Base-by-base conservation (phyloP, 2,329 filamentous ascomycete genomes). In the Bimuria novae-zelandiae region DNA sequence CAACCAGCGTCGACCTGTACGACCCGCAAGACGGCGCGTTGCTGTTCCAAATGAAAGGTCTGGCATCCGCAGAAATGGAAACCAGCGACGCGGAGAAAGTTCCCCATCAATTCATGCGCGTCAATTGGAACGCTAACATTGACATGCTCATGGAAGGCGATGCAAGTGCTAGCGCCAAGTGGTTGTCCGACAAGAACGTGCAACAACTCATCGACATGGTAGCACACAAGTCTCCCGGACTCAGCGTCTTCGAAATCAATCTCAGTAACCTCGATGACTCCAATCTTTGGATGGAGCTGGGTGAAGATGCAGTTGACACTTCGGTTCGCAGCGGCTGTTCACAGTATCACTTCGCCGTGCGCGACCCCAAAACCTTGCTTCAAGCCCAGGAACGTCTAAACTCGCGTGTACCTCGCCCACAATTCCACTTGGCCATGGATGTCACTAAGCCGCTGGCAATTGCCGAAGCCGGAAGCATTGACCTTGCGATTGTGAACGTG, bases 161-260 rank as follows among this genome's bases (percentile, higher is more conserved):
- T 32, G 12, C 35, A 11, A n/a, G 11, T 21, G 42, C 21, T 8
- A 16, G 32, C 32, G 5, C 8, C 7, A 16, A 8, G 7, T 35
- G 35, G 21, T 30, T 54, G 32, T 53, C 11, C 21, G 49, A 30
- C 23, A 29, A 46, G 16, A 43, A 35, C 10, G 36, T 53, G 10
- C 44, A 45, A 21, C 14, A 45, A 7, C 22, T 70, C 3, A 53
- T 76, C n/a, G 65, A 76, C 44, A 53, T 76, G 0, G 51, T 73
- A 1, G 68, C 69, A 0, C 68, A 75, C 51, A 76, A 74, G 57
- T 72, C 54, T n/a, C 73, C 72, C 7, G 25, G 17, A 1, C 60
- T 71, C 0, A 65, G 45, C 2, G 63, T 75, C 7, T 37, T 74
- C 1, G 74, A 35, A 16, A 14, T 35, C 32, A 35, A 35, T 14